Conservation (phyloP, 83 land plant genomes). For the Picea abies region DNA sequence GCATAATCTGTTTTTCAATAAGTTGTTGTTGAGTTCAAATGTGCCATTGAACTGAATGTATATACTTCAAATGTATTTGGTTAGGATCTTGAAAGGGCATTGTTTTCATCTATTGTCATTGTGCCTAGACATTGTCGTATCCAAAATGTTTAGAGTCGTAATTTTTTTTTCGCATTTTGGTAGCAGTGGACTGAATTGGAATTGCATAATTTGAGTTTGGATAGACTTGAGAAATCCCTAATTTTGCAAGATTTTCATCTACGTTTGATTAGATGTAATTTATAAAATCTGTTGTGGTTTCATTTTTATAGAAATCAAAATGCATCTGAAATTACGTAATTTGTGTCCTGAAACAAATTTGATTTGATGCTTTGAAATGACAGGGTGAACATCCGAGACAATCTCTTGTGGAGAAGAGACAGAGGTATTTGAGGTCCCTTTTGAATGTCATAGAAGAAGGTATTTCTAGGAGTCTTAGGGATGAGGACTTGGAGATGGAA, state of each 20-base stretch:
- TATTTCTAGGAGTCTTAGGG: too few species aligned
- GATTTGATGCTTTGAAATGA: background rate
- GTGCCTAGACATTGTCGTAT: background rate
- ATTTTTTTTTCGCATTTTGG: background rate
- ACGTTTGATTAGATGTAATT: too few species aligned
- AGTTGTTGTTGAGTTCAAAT: background rate
- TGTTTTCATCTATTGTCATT: background rate
- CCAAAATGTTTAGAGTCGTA: background rate
- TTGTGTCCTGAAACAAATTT: background rate
- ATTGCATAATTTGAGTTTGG: background rate
- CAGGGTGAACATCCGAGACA: constrained; percentile 55
- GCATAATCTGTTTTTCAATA: background rate
- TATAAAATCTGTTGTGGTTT: too few species aligned
- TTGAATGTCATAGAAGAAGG: constrained; percentile 10
- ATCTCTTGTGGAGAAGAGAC: constrained; percentile 38
- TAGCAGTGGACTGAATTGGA: background rate
- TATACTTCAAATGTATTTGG: background rate
- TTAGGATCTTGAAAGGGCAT: background rate
- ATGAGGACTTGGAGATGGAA: too few species aligned
- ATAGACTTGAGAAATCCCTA: background rate
- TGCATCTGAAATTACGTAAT: background rate
- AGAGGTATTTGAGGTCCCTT: constrained; percentile 42
- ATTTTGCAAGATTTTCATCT: too few species aligned
- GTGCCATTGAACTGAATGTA: background rate
- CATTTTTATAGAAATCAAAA: too few species aligned